Conservation (phyloP, 345 rosid genomes). For the Salix exigua region DNA sequence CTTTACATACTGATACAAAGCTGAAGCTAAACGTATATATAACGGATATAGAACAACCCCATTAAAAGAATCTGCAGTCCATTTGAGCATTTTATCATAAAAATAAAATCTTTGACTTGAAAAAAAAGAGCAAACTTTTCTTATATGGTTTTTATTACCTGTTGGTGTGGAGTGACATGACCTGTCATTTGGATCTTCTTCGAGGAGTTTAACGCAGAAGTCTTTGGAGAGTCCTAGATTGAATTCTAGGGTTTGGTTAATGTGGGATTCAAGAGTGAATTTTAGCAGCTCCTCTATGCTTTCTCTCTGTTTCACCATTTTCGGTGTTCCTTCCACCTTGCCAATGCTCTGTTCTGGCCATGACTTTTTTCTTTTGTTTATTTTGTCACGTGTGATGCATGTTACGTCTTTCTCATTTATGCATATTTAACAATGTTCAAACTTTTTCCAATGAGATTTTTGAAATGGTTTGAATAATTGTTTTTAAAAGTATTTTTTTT, state of each 20-base stretch:
- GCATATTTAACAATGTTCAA: no score
- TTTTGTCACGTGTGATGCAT: no score
- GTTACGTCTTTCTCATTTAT: no score
- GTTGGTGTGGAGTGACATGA: neutral
- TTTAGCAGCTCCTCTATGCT: neutral
- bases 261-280: neutral
- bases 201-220: neutral
- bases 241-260: neutral
- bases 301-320: neutral
- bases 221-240: neutral
- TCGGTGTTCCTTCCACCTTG: neutral
- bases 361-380: no score
- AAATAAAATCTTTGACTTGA: no score
- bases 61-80: constrained; percentile 20
- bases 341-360: neutral
- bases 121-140: neutral
- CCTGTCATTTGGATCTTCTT: neutral
- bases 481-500: no score
- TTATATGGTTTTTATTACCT: neutral
- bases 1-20: constrained; percentile 36
- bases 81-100: constrained; percentile 1
- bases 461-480: no score
- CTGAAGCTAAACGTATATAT: constrained; percentile 44
- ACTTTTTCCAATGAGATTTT: no score
- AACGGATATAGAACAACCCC: constrained; percentile 55